Evolutionary conservation across 495 filamentous ascomycete species (phyloP), one percentile per base, ranked within the genome.

Genomic region (Articulospora tetracladia): DNA sequence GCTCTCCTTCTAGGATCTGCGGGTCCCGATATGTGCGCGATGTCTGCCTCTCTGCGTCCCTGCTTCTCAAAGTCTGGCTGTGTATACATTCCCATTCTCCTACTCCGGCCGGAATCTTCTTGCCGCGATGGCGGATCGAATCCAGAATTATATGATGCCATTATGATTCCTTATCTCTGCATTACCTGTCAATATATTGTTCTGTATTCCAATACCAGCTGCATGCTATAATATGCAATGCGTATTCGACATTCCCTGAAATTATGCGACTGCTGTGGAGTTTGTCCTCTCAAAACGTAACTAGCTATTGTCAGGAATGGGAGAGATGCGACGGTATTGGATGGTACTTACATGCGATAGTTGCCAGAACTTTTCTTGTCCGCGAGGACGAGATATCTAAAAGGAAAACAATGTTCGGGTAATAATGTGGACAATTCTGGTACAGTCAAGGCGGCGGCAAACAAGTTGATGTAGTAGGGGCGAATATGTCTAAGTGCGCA

Each of bases 101-200:
- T 57, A 32, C 49, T 13, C 30, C 65, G 58, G 22, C 53, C 39
- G 24, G 57, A 51, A 12, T 71, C 69, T 22, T 51, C 58, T 51
- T 63, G 62, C 58, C 67, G 50, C 32, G 52, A 64, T 8, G 64
- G 69, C 19, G 67, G 63, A 26, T 69, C 67, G 50, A 64, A 69
- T 26, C 67, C 66, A 44, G 65, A 57, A 46, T 64, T 66, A 61
- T 66, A 64, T 60, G 66, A 67, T 62, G 69, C 67, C 69, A 71
- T 71, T 58, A 27, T 68, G 48, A 53, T 57, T 53, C 53, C 41
- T 47, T 58, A 55, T 41, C 25, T 39, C 24, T 36, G 39, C 60
- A 63, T 61, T 60, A 55, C 53, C 52, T 19, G 28, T 51, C 50
- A 34, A 41, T 30, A 25, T 26, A 11, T 36, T 53, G 59, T 62